Evolutionary conservation across 2,329 filamentous ascomycete genomes (phyloP).

Genomic region (Thielaviopsis punctulata): DNA sequence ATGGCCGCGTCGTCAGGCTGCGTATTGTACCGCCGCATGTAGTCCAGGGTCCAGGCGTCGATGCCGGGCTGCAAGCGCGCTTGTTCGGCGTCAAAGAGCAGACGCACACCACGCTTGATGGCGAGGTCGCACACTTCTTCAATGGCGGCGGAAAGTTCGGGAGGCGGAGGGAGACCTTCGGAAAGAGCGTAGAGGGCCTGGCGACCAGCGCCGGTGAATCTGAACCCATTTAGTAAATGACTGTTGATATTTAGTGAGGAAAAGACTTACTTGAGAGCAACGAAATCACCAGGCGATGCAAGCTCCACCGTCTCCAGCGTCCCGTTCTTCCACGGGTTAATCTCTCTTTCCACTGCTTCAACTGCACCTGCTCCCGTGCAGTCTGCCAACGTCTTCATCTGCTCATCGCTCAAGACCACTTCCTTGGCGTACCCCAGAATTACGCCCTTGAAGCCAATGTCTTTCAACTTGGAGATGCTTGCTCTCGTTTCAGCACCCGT

Average conservation of each 20-base stretch:
- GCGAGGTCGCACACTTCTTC: constrained; percentile 60
- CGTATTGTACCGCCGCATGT: constrained; percentile 62
- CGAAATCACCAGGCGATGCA: constrained; percentile 44
- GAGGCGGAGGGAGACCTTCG: constrained; percentile 42
- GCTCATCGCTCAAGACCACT: constrained; percentile 48
- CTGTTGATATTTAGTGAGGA: neutral
- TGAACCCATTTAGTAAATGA: constrained; percentile 14
- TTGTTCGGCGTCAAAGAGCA: constrained; percentile 81
- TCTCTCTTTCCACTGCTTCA: constrained; percentile 37
- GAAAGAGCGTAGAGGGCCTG: constrained; percentile 52
- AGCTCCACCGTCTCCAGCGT: constrained; percentile 58
- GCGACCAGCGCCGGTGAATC: constrained; percentile 67
- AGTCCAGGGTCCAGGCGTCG: constrained; percentile 61
- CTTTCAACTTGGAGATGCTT: constrained; percentile 49
- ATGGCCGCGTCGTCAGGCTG: constrained; percentile 45
- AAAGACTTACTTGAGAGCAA: constrained; percentile 39
- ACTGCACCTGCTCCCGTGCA: constrained; percentile 30
- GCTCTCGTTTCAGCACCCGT: constrained; percentile 46
- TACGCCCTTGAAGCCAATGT: constrained; percentile 65
- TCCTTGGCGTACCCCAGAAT: constrained; percentile 74
- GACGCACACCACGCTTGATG: constrained; percentile 46
- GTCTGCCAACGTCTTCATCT: constrained; percentile 27
- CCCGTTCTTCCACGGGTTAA: constrained; percentile 54
- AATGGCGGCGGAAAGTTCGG: constrained; percentile 50
- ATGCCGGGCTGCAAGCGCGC: constrained; percentile 62